Percentiles rank a stretch among this genome's conserved stretches.
Evolutionary conservation across 805 yeast genomes (phyloP).

Genomic region (Starmerella apicola): DNA sequence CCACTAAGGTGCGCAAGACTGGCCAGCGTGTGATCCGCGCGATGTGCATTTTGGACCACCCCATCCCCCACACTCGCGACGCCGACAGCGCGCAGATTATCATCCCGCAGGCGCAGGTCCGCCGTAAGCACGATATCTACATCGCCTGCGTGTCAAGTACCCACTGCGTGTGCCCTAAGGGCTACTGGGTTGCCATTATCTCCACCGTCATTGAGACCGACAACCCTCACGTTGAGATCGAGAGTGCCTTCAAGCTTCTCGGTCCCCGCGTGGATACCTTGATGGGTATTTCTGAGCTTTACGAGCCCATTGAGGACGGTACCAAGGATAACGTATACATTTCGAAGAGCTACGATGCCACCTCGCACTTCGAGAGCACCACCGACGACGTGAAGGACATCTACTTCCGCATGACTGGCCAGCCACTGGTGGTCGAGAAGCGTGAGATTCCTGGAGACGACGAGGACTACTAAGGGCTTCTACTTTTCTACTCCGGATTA

Average conservation of each 20-base stretch:
- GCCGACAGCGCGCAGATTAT: conserved; percentile 87
- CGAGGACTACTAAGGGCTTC: conserved; percentile 23
- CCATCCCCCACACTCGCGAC: conserved; percentile 68
- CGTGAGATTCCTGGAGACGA: conserved; percentile 59
- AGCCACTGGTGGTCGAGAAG: conserved; percentile 75
- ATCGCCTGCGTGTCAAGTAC: conserved; percentile 80
- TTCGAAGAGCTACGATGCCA: conserved; percentile 83
- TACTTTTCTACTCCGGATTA: not conserved
- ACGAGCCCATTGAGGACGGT: conserved; percentile 81
- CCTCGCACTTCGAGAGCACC: conserved; percentile 89
- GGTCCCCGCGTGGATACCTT: conserved; percentile 70
- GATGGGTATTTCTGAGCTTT: conserved; percentile 87
- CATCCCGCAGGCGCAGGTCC: conserved; percentile 92
- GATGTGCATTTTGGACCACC: conserved; percentile 80
- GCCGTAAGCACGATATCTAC: conserved; percentile 86
- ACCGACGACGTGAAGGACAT: conserved; percentile 95
- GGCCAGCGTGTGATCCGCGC: conserved; percentile 71
- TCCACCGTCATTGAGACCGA: conserved; percentile 92
- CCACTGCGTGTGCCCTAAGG: conserved; percentile 82
- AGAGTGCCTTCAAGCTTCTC: conserved; percentile 82
- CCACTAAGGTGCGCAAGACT: conserved; percentile 59
- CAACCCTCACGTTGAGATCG: conserved; percentile 80
- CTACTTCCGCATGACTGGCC: conserved; percentile 82
- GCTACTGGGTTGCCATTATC: conserved; percentile 82
- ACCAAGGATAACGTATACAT: conserved; percentile 62